Base-by-base conservation (phyloP, 352 stramenopile species). In the Phytophthora fragariaefolia region DNA sequence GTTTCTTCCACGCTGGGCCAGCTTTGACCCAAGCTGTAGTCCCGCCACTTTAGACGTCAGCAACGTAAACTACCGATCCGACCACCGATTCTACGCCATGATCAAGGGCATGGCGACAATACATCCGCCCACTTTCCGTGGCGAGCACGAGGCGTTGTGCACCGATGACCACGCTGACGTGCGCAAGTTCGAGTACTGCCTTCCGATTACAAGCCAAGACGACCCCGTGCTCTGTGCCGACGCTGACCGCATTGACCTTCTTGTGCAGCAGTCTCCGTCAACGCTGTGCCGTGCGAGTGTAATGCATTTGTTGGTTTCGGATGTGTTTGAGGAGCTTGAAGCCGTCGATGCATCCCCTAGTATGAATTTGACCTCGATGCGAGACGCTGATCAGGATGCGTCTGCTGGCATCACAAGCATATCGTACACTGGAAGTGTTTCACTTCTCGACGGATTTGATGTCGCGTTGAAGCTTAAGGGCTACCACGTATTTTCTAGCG, bases 191-290 rank as follows among this genome's bases (percentile, higher is more conserved):
- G 12, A 54, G 15, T 82, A 79, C 43, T 87, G 79, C 20, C 76
- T 87, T 2, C 79, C 79, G 3, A 83, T 87, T 34, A 71, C 68
- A 6, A 78, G 58, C 7, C 71, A 76, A 30, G 70, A 78, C 47
- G 76, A 87, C 27, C 42, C 68, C 1, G 56, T 68, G 4, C 77
- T 74, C 55, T 87, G 79, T 70, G 54, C 52, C 12, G 61, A 30
- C 15, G 40, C 74, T n/a, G 74, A 85, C 64, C 76, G 79, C 34
- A 65, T 83, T 15, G 74, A 85, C 40, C 55, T 87, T 10, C 61
- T 66, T 5, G 58, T 58, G 42, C 58, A 36, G 8, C 58, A 66
- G 43, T 87, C 28, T 53, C 42, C 15, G 6, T 23, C 58, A 13
- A 65, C 58, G 15, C 43, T 36, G 47, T 71, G 24, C 73, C 71